Percentiles rank a stretch among this genome's conserved stretches.
phyloP scores from a whole-genome alignment of 768 basidiomycete genomes.

The Leucogyrophana mollusca region DNA sequence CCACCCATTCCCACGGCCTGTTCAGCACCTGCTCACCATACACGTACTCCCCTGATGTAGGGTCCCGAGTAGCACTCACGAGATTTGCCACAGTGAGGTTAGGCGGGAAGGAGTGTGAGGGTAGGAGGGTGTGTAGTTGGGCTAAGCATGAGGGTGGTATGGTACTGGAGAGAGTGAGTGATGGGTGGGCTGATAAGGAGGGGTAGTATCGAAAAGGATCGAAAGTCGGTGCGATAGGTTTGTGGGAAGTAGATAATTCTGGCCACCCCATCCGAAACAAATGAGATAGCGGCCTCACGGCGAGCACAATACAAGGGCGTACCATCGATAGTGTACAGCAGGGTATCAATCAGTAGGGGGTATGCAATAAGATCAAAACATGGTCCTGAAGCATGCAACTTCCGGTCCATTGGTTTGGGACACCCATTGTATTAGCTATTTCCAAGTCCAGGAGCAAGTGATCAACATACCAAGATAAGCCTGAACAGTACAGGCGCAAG shows the following conservation, averaged over 20 bases:
- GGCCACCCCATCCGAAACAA: conserved; percentile 2
- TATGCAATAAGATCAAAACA: conserved; percentile 57
- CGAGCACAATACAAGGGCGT: conserved; percentile 14
- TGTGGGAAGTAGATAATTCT: conserved; percentile 67
- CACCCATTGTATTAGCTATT: no score
- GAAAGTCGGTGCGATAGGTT: conserved; percentile 37
- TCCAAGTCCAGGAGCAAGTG: conserved; percentile 6
- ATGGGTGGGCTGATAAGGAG: conserved; percentile 21
- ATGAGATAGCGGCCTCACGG: not conserved
- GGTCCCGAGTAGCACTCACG: conserved; percentile 55
- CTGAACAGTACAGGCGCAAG: conserved; percentile 46
- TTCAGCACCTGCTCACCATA: conserved; percentile 59
- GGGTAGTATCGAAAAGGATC: conserved; percentile 73
- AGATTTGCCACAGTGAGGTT: conserved; percentile 55
- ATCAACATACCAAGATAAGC: conserved; percentile 48
- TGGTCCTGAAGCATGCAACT: conserved; percentile 58
- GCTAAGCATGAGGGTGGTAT: conserved; percentile 55
- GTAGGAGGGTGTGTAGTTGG: conserved; percentile 59
- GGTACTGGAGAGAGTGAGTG: conserved; percentile 30
- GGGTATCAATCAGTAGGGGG: conserved; percentile 69
- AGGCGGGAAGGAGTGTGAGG: conserved; percentile 41
- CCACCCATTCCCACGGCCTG: conserved; percentile 86
- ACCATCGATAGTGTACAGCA: conserved; percentile 77
- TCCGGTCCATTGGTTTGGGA: conserved; percentile 6
- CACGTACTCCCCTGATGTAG: conserved; percentile 44